A percentile compares a stretch with the other conserved stretches of the same genome.
These are phyloP conservation scores for Fraxinus anomala DNA, from an alignment of 257 asterid genomes.

Conservation along the genomic window DNA sequence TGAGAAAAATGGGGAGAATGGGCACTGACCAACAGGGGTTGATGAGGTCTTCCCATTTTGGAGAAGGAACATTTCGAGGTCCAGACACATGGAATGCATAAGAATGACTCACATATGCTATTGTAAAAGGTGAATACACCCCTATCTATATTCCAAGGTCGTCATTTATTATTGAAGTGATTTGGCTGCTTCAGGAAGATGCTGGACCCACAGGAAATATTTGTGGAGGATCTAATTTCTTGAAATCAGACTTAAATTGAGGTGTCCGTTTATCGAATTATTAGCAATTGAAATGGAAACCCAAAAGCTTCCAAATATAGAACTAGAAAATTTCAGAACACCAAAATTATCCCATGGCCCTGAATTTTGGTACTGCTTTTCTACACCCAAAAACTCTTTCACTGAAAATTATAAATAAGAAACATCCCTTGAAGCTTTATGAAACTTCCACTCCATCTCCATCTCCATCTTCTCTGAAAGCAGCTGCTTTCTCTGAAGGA, in stretches of 20 bases:
- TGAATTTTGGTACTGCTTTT: constrained; percentile 49
- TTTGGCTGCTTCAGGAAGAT: background rate
- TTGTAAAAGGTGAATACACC: background rate
- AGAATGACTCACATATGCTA: constrained; percentile 37
- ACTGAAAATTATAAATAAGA: constrained; percentile 37
- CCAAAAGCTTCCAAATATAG: constrained; percentile 2
- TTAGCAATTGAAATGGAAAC: constrained; percentile 32
- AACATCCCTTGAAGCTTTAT: constrained; percentile 30
- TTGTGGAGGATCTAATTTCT: constrained; percentile 62
- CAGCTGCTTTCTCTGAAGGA: constrained; percentile 69
- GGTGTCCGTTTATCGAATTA: constrained; percentile 35
- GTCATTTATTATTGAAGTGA: too few species aligned
- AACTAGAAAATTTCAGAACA: background rate
- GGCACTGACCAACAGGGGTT: constrained; percentile 62
- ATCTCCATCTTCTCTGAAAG: constrained; percentile 35
- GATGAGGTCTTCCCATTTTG: constrained; percentile 72
- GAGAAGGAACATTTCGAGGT: constrained; percentile 69
- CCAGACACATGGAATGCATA: constrained; percentile 79
- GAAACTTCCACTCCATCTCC: constrained; percentile 29
- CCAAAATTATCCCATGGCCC: constrained; percentile 54
- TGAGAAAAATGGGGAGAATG: constrained; percentile 1
- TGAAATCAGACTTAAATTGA: constrained; percentile 40
- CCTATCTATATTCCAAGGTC: too few species aligned
- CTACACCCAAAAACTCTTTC: constrained; percentile 45
- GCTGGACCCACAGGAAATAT: constrained; percentile 38